phyloP scores from a whole-genome alignment of 495 filamentous ascomycete species.

The Stereocaulon alpinum region DNA sequence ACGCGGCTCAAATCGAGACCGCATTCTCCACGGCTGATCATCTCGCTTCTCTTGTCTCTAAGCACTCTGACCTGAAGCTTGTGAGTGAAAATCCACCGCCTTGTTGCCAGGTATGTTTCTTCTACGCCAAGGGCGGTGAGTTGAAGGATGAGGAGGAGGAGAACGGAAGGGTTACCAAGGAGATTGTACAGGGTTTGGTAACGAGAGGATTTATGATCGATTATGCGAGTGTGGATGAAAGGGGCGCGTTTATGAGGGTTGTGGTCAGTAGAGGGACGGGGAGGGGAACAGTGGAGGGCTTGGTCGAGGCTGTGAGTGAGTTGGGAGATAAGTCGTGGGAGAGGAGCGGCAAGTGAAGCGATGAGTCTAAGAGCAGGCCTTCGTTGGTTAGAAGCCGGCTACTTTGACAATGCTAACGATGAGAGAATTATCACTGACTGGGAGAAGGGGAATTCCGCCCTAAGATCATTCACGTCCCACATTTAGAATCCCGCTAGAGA shows the following conservation, averaged over 20 bases:
- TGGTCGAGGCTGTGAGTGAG: constrained; percentile 64
- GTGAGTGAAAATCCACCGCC: constrained; percentile 69
- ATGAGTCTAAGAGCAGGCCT: background rate
- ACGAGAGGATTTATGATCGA: constrained; percentile 84
- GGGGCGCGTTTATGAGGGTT: constrained; percentile 77
- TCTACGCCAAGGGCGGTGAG: constrained; percentile 53
- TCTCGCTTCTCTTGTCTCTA: constrained; percentile 47
- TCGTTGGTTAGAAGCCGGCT: too few relatives aligned
- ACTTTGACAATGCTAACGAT: too few relatives aligned
- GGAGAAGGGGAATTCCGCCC: too few relatives aligned
- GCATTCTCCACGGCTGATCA: constrained; percentile 59
- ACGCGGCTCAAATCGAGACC: constrained; percentile 51
- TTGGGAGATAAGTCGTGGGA: constrained; percentile 41
- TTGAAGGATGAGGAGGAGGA: constrained; percentile 42
- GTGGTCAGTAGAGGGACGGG: constrained; percentile 74
- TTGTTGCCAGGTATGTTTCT: constrained; percentile 93
- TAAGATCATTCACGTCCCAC: too few relatives aligned
- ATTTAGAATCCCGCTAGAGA: too few relatives aligned
- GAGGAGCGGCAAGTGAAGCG: background rate
- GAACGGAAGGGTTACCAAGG: constrained; percentile 60
- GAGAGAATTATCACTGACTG: too few relatives aligned
- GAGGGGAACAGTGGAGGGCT: constrained; percentile 60
- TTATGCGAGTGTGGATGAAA: constrained; percentile 60
- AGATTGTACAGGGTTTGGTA: constrained; percentile 55
- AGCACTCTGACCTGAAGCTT: constrained; percentile 51